These are phyloP conservation scores for Polygonum maritimum DNA, from an alignment of 148 eudicot species.

Conservation along the genomic window DNA sequence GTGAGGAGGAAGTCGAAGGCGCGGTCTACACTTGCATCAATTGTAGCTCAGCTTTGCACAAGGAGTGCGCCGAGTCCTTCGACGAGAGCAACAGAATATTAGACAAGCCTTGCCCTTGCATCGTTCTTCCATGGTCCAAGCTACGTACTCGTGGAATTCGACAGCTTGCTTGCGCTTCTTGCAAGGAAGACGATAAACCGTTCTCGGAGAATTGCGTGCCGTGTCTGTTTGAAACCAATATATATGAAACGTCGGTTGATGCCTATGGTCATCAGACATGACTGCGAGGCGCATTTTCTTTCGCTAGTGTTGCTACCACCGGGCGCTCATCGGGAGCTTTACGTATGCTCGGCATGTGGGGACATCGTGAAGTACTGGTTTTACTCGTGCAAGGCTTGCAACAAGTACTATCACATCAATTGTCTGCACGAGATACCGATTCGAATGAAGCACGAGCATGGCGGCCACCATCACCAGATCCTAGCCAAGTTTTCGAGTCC, in stretches of 20 bases:
- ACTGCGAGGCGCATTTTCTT: neutral
- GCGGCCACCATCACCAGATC: neutral
- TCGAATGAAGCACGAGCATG: neutral
- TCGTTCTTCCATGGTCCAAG: neutral
- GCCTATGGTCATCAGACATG: neutral
- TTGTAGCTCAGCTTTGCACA: neutral
- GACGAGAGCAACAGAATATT: neutral
- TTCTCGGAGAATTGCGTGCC: neutral
- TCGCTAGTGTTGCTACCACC: neutral
- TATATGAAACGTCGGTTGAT: neutral
- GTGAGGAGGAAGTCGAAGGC: neutral
- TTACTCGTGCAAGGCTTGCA: neutral
- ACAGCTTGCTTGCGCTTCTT: neutral
- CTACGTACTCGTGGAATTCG: neutral
- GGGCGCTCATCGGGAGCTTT: neutral
- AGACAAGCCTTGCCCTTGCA: neutral
- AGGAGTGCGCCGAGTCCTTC: neutral
- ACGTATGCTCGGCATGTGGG: neutral
- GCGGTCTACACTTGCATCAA: neutral
- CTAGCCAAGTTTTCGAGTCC: neutral
- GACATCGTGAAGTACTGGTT: neutral
- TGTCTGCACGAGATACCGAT: neutral
- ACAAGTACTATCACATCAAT: neutral
- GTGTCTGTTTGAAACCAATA: neutral
- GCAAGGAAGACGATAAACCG: neutral